Base-by-base conservation (phyloP, 2,329 filamentous ascomycete species). In the Rachicladosporium sp. region DNA sequence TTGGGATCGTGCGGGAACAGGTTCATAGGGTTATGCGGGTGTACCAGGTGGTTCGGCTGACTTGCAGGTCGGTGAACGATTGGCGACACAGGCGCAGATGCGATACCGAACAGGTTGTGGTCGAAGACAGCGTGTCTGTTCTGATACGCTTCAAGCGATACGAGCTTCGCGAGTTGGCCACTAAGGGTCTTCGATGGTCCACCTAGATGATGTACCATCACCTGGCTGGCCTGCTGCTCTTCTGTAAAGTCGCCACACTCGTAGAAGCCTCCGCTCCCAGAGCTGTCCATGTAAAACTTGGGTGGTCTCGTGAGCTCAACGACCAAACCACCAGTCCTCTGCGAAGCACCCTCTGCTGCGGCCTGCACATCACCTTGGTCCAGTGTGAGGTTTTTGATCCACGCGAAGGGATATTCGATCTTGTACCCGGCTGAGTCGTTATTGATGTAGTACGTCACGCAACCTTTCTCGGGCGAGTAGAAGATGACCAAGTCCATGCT, bases 391-490 rank as follows among this genome's bases (percentile, higher is more conserved):
- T 88, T 93, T 71, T 95, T 96, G 70, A 98, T 95, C 63, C 82
- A 82, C 6, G 87, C 79, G 63, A 98, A 96, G 6, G 89, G 87
- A 55, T 95, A 98, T 66, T 98, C 91, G 58, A 98, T 96, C 74
- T 98, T 98, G 71, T 96, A 98, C 13, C 91, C 91, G 29, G 89
- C 88, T 50, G 91, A 87, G 59, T 98, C 91, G 59, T 95, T 96
- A 74, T 98, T 95, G 73, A 98, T 98, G 69, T 98, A 98, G 65
- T 98, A 98, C 13, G 91, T 98, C 73, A 98, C 89, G 59, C 85
- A 94, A 53, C 87, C 89, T 69, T 96, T 96, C 60, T 96, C 89
- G 3, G 89, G 89, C 1, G 89, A 96, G 67, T 96, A 98, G 65
- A 98, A 98, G 54, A 98, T 82, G 63, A 98, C 93, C 43, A 98